phyloP scores from a whole-genome alignment of 2,329 filamentous ascomycete species.

The Trichoderma breve region DNA sequence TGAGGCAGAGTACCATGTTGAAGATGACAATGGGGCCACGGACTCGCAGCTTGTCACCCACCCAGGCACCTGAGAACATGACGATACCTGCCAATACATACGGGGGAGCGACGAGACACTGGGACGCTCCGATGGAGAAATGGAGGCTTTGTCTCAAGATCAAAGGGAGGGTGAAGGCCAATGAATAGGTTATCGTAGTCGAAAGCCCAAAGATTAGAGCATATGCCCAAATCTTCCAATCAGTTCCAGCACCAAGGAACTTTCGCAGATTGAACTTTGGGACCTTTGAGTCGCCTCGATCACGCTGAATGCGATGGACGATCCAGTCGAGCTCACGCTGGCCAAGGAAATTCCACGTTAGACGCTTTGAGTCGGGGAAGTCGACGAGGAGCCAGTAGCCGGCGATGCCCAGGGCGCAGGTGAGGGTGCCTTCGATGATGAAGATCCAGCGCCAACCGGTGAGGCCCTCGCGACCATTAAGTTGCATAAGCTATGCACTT shows the following conservation, averaged over 20 bases:
- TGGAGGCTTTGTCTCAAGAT: constrained; percentile 64
- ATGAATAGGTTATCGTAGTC: constrained; percentile 70
- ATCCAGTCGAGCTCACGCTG: constrained; percentile 52
- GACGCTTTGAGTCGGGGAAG: constrained; percentile 58
- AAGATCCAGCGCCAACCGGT: constrained; percentile 69
- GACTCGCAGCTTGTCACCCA: constrained; percentile 64
- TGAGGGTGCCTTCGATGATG: constrained; percentile 53
- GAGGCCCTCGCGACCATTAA: constrained; percentile 54
- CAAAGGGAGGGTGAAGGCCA: constrained; percentile 77
- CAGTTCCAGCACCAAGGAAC: constrained; percentile 47
- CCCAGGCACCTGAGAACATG: constrained; percentile 59
- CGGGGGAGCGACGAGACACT: constrained; percentile 70
- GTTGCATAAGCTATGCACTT: constrained; percentile 53
- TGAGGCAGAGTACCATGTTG: constrained; percentile 64
- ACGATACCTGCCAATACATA: constrained; percentile 64
- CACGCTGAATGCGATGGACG: constrained; percentile 52
- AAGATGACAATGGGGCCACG: constrained; percentile 65
- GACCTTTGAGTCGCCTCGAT: constrained; percentile 56
- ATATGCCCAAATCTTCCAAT: constrained; percentile 63
- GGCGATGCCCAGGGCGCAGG: constrained; percentile 48
- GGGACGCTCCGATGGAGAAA: constrained; percentile 61
- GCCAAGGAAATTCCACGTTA: constrained; percentile 53
- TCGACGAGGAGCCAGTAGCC: constrained; percentile 61
- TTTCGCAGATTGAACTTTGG: constrained; percentile 50
- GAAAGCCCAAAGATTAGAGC: constrained; percentile 35